A percentile compares a stretch with the other conserved stretches of the same genome.
Evolutionary conservation across 768 basidiomycete genomes (phyloP).

Genomic region (Mycena galopus): DNA sequence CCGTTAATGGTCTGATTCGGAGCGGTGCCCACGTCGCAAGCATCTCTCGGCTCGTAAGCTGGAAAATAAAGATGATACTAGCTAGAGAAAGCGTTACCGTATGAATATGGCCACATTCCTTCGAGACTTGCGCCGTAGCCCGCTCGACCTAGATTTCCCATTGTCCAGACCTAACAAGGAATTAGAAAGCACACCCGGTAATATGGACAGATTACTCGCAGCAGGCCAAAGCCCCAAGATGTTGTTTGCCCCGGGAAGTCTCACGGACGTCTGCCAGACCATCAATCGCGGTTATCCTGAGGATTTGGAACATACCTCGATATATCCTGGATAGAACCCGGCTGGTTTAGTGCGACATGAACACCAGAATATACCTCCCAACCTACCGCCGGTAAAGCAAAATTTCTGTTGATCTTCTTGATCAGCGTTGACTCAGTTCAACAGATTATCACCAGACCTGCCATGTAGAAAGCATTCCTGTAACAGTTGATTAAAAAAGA

Average conservation of each 20-base stretch:
- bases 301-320: constrained; percentile 60
- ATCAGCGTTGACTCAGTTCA: neutral
- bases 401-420: constrained; percentile 70
- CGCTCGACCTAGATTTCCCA: constrained; percentile 91
- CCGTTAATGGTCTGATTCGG: constrained; percentile 83
- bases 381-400: constrained; percentile 87
- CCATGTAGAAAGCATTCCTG: constrained; percentile 33
- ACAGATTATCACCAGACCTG: neutral
- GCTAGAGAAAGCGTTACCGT: neutral
- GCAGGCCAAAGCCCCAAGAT: constrained; percentile 84
- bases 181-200: neutral
- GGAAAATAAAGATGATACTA: neutral
- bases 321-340: constrained; percentile 44
- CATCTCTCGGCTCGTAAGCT: constrained; percentile 87
- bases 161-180: constrained; percentile 65
- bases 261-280: constrained; percentile 51
- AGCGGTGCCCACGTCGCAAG: constrained; percentile 92
- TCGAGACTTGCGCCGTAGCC: constrained; percentile 91
- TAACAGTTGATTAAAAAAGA: neutral
- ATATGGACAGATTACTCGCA: neutral
- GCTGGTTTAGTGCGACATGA: neutral
- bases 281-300: neutral
- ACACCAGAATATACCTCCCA: neutral
- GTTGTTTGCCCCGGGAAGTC: constrained; percentile 75
- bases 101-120: constrained; percentile 64